phyloP scores from a whole-genome alignment of 345 rosid genomes.

The Eucalyptus marginata region DNA sequence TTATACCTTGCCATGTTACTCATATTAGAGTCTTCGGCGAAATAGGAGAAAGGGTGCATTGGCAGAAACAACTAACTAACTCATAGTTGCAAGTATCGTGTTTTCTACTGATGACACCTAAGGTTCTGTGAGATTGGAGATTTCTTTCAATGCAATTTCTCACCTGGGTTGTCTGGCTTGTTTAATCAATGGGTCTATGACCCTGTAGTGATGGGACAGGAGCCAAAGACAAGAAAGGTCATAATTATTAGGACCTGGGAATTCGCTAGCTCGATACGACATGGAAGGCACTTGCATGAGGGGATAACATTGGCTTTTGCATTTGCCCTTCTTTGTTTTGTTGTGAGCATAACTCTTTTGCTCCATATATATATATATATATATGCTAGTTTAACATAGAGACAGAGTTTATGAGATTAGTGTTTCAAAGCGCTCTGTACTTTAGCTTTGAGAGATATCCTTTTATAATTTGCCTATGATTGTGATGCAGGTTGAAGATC shows the following conservation, averaged over 20 bases:
- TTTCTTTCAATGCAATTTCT: neutral
- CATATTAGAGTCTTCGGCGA: neutral
- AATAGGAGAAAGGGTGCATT: neutral
- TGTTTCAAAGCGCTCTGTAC: neutral
- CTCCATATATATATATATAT: neutral
- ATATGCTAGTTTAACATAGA: neutral
- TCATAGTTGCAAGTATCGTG: neutral
- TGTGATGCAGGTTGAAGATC: constrained; percentile 41
- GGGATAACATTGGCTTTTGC: neutral
- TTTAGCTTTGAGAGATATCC: neutral
- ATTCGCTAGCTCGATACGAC: neutral
- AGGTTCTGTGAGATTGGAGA: neutral
- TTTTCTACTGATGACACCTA: neutral
- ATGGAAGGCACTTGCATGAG: neutral
- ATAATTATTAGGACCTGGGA: neutral
- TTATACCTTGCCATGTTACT: neutral
- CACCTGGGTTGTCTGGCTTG: neutral
- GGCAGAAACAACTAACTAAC: neutral
- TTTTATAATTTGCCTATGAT: neutral
- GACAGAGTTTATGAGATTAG: neutral
- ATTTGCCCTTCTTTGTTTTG: neutral
- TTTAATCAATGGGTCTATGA: neutral
- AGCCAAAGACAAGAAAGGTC: neutral
- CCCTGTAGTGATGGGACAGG: neutral
- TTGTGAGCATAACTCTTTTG: neutral